A percentile compares a stretch with the other conserved stretches of the same genome.
Evolutionary conservation across 306 rosid genomes (phyloP).

Genomic region (Echinosophora koreensis): DNA sequence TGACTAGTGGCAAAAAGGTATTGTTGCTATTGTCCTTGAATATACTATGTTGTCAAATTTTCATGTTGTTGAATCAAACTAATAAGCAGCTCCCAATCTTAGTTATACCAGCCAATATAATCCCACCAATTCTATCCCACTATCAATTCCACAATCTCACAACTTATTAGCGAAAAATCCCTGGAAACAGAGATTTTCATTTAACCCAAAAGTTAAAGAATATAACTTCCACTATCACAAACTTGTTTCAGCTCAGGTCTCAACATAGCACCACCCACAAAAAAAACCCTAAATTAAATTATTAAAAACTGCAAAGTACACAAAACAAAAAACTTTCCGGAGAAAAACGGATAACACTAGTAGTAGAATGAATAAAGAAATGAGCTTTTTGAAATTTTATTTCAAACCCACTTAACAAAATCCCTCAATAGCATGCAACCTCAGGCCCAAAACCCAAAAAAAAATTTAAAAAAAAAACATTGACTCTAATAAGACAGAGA

Average conservation of each 20-base stretch:
- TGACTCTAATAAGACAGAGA: too few relatives aligned
- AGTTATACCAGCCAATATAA: neutral
- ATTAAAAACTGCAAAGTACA: neutral
- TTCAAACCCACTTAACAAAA: neutral
- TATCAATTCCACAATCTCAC: constrained; percentile 2
- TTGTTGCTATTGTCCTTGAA: neutral
- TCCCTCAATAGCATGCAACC: neutral
- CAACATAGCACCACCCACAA: neutral
- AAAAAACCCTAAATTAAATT: neutral
- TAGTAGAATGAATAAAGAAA: neutral
- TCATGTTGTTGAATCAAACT: neutral
- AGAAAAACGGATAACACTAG: neutral
- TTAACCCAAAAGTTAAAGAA: neutral
- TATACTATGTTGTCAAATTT: neutral
- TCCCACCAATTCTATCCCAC: neutral
- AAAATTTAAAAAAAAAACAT: too few relatives aligned
- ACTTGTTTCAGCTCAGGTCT: neutral
- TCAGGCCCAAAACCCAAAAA: neutral
- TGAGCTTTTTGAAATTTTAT: neutral
- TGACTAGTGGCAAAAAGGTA: neutral
- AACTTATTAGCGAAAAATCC: neutral
- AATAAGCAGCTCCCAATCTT: neutral
- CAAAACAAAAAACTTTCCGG: neutral
- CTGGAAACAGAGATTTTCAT: neutral
- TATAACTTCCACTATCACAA: neutral